Evolutionary conservation across 148 eudicot species (phyloP).

Genomic region (Vaccinium corymbosum): DNA sequence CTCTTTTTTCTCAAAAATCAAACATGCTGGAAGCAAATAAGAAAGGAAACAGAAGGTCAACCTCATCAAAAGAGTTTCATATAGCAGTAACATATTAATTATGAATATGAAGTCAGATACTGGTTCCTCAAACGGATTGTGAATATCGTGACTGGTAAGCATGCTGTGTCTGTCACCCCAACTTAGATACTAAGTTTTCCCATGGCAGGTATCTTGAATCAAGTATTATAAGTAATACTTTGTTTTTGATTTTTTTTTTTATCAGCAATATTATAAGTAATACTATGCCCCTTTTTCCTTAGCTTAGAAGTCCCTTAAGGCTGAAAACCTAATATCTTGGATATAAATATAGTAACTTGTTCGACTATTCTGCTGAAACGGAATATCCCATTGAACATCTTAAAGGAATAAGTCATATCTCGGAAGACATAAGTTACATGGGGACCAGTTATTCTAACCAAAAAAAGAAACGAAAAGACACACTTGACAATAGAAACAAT

Average conservation of each 20-base stretch:
- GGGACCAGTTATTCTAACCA: neutral
- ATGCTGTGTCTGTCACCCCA: neutral
- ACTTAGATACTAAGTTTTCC: neutral
- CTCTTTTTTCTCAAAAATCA: neutral
- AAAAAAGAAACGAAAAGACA: neutral
- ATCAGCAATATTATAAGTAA: neutral
- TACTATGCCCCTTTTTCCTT: neutral
- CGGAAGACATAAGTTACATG: neutral
- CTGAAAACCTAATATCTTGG: neutral
- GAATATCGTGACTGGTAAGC: neutral
- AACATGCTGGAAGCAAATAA: neutral
- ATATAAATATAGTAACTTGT: neutral
- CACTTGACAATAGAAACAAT: neutral
- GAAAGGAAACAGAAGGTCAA: neutral
- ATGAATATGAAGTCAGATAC: neutral
- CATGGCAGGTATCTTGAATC: neutral
- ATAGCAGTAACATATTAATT: neutral
- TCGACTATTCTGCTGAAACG: constrained; percentile 7
- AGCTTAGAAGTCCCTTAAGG: neutral
- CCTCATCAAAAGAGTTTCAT: neutral
- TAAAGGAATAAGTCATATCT: neutral
- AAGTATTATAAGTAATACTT: neutral
- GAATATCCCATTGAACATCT: neutral
- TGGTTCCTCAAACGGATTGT: neutral
- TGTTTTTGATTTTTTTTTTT: no score